Evolutionary conservation across 2,329 filamentous ascomycete genomes (phyloP), one percentile per base, ranked within the genome.

Genomic region (Cercospora sp.): DNA sequence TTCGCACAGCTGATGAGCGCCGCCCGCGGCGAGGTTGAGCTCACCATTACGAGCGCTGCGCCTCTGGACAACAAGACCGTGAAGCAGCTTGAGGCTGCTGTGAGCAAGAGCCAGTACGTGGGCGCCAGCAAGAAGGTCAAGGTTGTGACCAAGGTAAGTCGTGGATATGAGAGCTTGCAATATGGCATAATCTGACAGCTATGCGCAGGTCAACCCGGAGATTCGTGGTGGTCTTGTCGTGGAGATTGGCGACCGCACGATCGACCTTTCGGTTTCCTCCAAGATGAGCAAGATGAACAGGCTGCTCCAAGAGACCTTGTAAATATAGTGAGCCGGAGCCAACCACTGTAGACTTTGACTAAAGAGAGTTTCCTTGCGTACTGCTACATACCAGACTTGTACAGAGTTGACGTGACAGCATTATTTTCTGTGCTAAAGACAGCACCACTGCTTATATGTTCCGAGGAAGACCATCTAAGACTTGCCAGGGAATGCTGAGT

Each of bases 271-370:
- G 83, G 94, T 99, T 79, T 94, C 94, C 60, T 87, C 91, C 81
- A 96, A 94, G 88, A 91, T 99, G 83, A 88, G 92, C 82, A 97
- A 93, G 89, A 92, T 99, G 89, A 99, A 99, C 92, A 99, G 98
- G 91, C 90, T 97, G 81, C 91, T 99, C 80, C 94, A 88, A 76
- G 95, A 99, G 84, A 88, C 91, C 83, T 87, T 99, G 91, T 99
- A 97, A 92, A 93, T 83, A 81, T 78, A 69, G 71, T 72, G 69
- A 65, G 64, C 63, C 65, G 55, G 23, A 33, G 65, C 55, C 58
- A 67, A 33, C 33, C 60, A 64, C 61, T 71, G 69, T 72, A 72
- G 67, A 69, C 23, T 60, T 68, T 57, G 62, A 61, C 48, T 64
- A 60, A 66, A 63, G 64, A 60, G 65, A 68, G 58, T 68, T 69